Evolutionary conservation across 176 grass and related monocot species (phyloP), one percentile per base, ranked within the genome.

Genomic region (Melocanna baccifera): DNA sequence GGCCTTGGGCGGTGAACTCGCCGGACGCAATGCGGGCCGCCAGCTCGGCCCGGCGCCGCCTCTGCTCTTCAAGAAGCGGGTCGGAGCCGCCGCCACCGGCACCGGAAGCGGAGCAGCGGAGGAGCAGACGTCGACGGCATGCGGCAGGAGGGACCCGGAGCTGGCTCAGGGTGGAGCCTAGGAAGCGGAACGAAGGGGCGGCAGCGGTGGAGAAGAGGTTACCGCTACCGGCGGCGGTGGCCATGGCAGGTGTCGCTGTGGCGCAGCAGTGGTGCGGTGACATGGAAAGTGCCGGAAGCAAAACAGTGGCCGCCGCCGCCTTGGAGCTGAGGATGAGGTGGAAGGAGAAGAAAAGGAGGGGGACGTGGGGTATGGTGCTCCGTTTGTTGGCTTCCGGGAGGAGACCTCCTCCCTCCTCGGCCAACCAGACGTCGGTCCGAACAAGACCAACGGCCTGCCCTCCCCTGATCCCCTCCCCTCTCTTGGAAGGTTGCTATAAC

Each of bases 11-110:
- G 15, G 93, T 98, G 93, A 93, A 98, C 68, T 98, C 96, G 89
- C 96, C 96, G 58, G 96, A 95, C 29, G 93, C 83, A 88, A 98
- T 95, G 81, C 93, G 89, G 55, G 89, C 78, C 13, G 96, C 59
- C 73, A 95, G 96, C 77, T 98, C 89, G 9, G 87, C 91, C 47
- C 59, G 85, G 41, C 93, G 89, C 5, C 77, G 70, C 23, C 61
- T 72, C 86, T 89, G 88, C 76, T 98, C 93, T 61, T 93, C 83
- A 4, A 88, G 65, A 15, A 67, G 68, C 81, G 52, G 71, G 55
- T 93, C 88, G 16, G 83, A 67, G 9, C 84, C 92, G 53, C 3
- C 73, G 11, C 62, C 62, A 5, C 45, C 87, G 53, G 74, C 62
- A 9, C 66, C 77, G n/a, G 91, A 91, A n/a, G 85, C 84, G 20